Evolutionary conservation across 306 rosid genomes (phyloP), one percentile per base, ranked within the genome.

Genomic region (Alnus rubra): DNA sequence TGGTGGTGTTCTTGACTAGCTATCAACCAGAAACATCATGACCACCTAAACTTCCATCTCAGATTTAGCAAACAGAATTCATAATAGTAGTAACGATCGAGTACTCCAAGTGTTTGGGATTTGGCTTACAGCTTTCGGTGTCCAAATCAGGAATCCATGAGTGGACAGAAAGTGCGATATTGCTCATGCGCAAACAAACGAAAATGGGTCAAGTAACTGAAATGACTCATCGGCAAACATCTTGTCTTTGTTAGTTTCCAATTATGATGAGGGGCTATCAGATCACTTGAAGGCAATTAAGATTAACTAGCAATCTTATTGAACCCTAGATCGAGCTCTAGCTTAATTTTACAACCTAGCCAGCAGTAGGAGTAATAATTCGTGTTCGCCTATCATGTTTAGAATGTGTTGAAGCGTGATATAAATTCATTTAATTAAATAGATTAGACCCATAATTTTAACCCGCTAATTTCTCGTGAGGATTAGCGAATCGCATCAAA

Each of bases 61-160:
- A 39, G 51, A 6, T 39, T 68, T 18, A 39, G 72, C 72, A 1
- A 4, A 42, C 19, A 14, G 39, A 63, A 13, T 28, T 4, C 45
- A 33, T 13, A 12, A 8, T 63, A 11, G 69, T 14, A 2, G 10
- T 6, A 56, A 63, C 42, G 28, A 23, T 23, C 7, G 28, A 35
- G 42, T 12, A 16, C 72, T 39, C 72, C 72, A 68, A 42, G 72
- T 68, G 72, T 68, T 9, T 42, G 30, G 72, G 72, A 8, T 68
- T 68, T 68, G 72, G 72, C 31, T 7, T 68, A 42, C 72, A 68
- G 13, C 72, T 39, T 68, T 68, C 48, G 9, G 51, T 42, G 72
- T 68, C 72, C 52, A 42, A 68, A 68, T 68, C 72, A 68, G 72
- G 72, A 68, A 68, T 18, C 15, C 51, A 42, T 68, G 10, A 67